These are phyloP conservation scores for Aureobasidium uvarum DNA, from an alignment of 2,329 filamentous ascomycete genomes.

Conservation along the genomic window DNA sequence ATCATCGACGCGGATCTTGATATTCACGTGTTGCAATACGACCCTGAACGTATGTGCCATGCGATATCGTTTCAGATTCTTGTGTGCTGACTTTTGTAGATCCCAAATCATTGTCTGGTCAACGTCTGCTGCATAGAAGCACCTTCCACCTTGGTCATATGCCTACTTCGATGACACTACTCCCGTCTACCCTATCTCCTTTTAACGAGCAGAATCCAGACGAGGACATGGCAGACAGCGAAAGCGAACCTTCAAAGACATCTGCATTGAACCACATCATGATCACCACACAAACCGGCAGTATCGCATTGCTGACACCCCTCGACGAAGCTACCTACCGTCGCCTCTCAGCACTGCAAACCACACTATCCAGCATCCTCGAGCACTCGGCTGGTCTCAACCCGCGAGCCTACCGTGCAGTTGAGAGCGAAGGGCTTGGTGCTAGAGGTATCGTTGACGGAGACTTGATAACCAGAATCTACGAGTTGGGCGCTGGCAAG, in stretches of 20 bases:
- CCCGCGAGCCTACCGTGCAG: constrained; percentile 70
- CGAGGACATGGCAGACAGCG: constrained; percentile 26
- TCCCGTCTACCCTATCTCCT: constrained; percentile 61
- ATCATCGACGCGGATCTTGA: constrained; percentile 82
- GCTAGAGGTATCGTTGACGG: constrained; percentile 75
- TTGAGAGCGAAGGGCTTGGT: constrained; percentile 48
- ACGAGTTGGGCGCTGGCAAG: constrained; percentile 69
- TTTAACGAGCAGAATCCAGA: constrained; percentile 43
- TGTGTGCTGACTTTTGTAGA: constrained; percentile 53
- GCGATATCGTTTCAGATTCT: no score
- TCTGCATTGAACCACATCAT: constrained; percentile 56
- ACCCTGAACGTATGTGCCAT: constrained; percentile 75
- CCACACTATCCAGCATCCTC: constrained; percentile 73
- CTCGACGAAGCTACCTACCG: constrained; percentile 79
- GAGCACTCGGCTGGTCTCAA: constrained; percentile 79
- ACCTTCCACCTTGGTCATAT: constrained; percentile 85
- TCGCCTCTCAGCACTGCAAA: constrained; percentile 75
- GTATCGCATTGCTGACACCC: constrained; percentile 72
- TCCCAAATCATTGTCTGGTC: constrained; percentile 86
- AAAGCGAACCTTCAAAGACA: constrained; percentile 34
- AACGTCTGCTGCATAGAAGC: constrained; percentile 79
- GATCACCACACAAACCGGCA: constrained; percentile 71
- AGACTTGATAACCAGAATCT: constrained; percentile 69
- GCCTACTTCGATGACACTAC: constrained; percentile 69
- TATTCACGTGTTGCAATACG: constrained; percentile 86